Percentiles rank a stretch among this genome's conserved stretches.
phyloP scores from a whole-genome alignment of 768 basidiomycete genomes.

The Lentinula lateritia region DNA sequence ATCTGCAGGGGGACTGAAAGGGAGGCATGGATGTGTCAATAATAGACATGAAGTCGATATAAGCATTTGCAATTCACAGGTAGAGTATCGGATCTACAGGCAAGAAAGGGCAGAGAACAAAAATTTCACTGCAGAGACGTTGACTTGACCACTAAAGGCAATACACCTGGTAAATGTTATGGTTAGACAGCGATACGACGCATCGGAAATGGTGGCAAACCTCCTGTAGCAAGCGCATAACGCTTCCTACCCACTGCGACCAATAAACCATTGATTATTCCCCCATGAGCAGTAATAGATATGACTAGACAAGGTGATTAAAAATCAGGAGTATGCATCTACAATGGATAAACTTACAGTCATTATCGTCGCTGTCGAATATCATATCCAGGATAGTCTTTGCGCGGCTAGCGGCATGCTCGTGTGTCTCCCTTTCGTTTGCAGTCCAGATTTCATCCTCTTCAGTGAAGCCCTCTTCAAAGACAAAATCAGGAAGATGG shows the following conservation, averaged over 20 bases:
- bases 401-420: conserved; percentile 43
- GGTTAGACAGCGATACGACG: not conserved
- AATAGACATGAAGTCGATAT: not conserved
- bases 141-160: conserved; percentile 9
- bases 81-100: not conserved
- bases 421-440: conserved; percentile 46
- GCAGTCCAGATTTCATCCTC: conserved; percentile 56
- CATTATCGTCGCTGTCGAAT: conserved; percentile 37
- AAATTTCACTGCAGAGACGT: not conserved
- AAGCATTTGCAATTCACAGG: not conserved
- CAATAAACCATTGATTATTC: conserved; percentile 54
- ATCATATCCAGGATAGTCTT: conserved; percentile 47
- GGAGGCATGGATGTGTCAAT: no score
- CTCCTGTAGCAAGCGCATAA: conserved; percentile 57
- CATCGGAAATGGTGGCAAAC: conserved; percentile 27
- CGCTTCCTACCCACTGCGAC: conserved; percentile 35
- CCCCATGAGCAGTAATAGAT: conserved; percentile 63
- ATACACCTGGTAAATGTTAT: not conserved
- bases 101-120: not conserved
- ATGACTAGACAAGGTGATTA: conserved; percentile 38
- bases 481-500: conserved; percentile 44
- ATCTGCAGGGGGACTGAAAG: no score
- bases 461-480: conserved; percentile 58
- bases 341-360: conserved; percentile 33
- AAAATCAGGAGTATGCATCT: not conserved